These are phyloP conservation scores for Fusarium papillatum DNA, from an alignment of 2,329 filamentous ascomycete genomes.

Conservation along the genomic window DNA sequence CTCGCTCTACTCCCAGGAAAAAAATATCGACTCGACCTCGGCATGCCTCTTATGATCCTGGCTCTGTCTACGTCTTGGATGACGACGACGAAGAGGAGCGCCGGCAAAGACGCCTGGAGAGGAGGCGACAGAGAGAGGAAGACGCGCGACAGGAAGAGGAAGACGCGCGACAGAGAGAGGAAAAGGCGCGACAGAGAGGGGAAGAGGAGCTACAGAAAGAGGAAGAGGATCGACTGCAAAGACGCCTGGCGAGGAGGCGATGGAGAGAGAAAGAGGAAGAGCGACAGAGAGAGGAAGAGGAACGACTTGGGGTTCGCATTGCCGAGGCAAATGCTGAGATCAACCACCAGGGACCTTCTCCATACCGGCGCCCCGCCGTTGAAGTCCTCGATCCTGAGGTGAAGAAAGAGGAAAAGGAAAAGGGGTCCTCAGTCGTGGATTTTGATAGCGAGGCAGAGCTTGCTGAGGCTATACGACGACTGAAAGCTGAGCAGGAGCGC, in stretches of 20 bases:
- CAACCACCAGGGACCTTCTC: slow-evolving; percentile 25
- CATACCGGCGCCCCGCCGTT: slow-evolving; percentile 13
- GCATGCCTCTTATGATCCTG: background rate
- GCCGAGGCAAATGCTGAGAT: slow-evolving; percentile 58
- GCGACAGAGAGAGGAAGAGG: background rate
- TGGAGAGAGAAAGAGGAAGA: no score
- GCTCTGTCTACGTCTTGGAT: slow-evolving; percentile 7
- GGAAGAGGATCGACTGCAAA: no score
- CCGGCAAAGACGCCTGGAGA: slow-evolving; percentile 22
- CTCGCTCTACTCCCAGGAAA: slow-evolving; percentile 44
- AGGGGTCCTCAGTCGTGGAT: background rate
- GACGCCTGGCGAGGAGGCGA: no score
- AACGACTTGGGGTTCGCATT: slow-evolving; percentile 51
- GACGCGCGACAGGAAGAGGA: slow-evolving; percentile 27
- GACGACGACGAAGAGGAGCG: slow-evolving; percentile 47
- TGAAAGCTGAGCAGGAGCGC: background rate
- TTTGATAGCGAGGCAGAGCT: background rate
- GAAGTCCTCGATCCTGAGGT: background rate
- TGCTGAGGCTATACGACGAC: background rate
- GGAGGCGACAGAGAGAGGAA: slow-evolving; percentile 43
- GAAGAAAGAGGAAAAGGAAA: background rate
- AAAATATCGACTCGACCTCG: background rate
- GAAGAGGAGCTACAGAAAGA: no score
- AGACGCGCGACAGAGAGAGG: no score
- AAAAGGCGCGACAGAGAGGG: no score